A percentile compares a stretch with the other conserved stretches of the same genome.
phyloP scores from a whole-genome alignment of 345 rosid genomes.

The Hirschfeldia incana region DNA sequence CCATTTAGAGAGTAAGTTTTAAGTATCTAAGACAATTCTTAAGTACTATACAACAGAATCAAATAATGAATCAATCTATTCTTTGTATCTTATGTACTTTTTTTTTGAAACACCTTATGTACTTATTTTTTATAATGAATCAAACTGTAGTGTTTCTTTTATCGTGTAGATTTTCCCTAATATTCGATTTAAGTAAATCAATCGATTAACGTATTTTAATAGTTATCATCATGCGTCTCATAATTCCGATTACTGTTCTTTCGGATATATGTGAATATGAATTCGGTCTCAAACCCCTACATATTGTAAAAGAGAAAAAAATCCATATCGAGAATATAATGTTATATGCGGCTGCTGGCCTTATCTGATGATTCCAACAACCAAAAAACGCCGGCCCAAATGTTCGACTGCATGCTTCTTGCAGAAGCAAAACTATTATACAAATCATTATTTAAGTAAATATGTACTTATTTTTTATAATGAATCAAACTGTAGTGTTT shows the following conservation, averaged over 20 bases:
- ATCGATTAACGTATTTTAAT: background rate
- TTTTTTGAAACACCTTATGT: too few species aligned
- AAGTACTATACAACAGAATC: background rate
- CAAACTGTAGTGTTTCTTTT: background rate
- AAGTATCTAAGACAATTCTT: conserved; percentile 3
- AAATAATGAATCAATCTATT: background rate
- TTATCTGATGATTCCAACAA: conserved; percentile 32
- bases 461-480: background rate
- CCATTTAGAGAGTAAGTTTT: background rate
- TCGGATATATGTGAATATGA: background rate
- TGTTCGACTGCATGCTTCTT: conserved; percentile 34
- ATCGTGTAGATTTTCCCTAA: background rate
- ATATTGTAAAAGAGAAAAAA: background rate
- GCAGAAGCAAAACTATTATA: conserved; percentile 26
- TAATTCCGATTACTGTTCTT: background rate
- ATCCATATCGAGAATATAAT: background rate
- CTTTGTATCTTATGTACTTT: background rate
- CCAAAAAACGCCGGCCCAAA: conserved; percentile 28
- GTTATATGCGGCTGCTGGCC: background rate
- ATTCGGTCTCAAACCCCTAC: background rate
- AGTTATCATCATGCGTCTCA: background rate
- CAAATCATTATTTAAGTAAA: background rate
- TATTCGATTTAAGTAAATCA: background rate
- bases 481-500: background rate
- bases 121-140: background rate